Evolutionary conservation across 116 monocot genomes (phyloP).

Genomic region (Papilionanthe hybrid): DNA sequence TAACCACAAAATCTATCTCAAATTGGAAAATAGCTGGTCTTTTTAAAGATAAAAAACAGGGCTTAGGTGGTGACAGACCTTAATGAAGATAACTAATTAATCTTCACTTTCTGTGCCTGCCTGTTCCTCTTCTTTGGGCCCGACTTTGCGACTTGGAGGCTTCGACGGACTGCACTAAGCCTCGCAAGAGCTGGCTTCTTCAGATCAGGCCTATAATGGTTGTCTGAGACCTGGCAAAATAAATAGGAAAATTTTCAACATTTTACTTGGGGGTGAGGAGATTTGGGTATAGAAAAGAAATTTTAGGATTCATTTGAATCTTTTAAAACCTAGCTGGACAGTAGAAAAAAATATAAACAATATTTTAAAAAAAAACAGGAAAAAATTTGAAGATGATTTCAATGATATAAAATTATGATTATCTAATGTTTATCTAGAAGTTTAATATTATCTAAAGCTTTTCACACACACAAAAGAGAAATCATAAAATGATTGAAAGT

Average conservation of each 20-base stretch:
- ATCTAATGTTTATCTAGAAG: too few relatives aligned
- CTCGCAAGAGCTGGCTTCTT: conserved; percentile 70
- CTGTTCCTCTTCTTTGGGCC: conserved; percentile 83
- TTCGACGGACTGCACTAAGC: conserved; percentile 57
- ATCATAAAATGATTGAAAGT: too few relatives aligned
- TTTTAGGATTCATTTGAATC: too few relatives aligned
- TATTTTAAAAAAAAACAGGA: too few relatives aligned
- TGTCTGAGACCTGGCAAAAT: conserved; percentile 49
- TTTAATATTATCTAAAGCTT: too few relatives aligned
- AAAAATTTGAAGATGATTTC: too few relatives aligned
- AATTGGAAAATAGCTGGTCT: background rate
- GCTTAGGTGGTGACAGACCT: background rate
- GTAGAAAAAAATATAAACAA: too few relatives aligned
- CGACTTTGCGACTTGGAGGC: conserved; percentile 74
- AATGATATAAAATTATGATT: too few relatives aligned
- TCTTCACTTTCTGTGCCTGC: conserved; percentile 26
- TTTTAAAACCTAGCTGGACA: too few relatives aligned
- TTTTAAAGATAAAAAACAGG: background rate
- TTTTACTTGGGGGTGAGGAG: too few relatives aligned
- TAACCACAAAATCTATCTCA: background rate
- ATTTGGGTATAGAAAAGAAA: too few relatives aligned
- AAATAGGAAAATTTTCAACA: background rate
- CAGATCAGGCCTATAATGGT: conserved; percentile 84
- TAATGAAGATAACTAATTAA: background rate
- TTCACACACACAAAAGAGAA: too few relatives aligned